These are phyloP conservation scores for Chaetomidium leptoderma DNA, from an alignment of 495 filamentous ascomycete species.

Conservation along the genomic window DNA sequence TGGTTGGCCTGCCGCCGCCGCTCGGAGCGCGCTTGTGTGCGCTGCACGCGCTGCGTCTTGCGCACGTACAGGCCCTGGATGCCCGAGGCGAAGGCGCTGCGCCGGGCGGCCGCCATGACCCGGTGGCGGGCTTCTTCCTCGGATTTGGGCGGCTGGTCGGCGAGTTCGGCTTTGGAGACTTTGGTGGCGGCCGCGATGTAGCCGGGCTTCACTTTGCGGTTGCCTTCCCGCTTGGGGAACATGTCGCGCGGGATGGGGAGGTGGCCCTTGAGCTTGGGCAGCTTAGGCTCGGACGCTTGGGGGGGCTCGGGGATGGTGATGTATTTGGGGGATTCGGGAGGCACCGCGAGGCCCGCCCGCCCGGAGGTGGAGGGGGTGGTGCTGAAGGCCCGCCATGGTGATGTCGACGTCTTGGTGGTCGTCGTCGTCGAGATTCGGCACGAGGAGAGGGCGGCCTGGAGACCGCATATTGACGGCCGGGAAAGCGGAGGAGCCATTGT, in stretches of 20 bases:
- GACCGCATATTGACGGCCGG: slow-evolving; percentile 23
- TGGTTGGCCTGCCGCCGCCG: slow-evolving; percentile 22
- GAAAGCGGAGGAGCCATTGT: slow-evolving; percentile 15
- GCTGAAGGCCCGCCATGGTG: slow-evolving; percentile 9
- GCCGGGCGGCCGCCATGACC: slow-evolving; percentile 35
- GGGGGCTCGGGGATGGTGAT: slow-evolving; percentile 44
- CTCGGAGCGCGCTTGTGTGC: slow-evolving; percentile 10
- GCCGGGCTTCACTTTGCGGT: slow-evolving; percentile 27
- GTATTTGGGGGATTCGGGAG: slow-evolving; percentile 46
- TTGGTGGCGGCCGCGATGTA: slow-evolving; percentile 33
- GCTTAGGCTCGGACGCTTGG: slow-evolving; percentile 37
- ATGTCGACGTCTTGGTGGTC: slow-evolving; percentile 57
- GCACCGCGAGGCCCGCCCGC: slow-evolving; percentile 26
- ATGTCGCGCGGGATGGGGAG: slow-evolving; percentile 43
- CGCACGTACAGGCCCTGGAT: slow-evolving; percentile 38
- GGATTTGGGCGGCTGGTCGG: slow-evolving; percentile 25
- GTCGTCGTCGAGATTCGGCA: slow-evolving; percentile 64
- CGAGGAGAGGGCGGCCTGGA: slow-evolving; percentile 24
- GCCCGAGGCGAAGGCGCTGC: slow-evolving; percentile 35
- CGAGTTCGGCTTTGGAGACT: slow-evolving; percentile 24
- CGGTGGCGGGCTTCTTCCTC: slow-evolving; percentile 35
- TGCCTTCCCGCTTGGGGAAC: slow-evolving; percentile 37
- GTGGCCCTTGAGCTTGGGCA: slow-evolving; percentile 37
- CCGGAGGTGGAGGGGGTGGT: slow-evolving; percentile 13
- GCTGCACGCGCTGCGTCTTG: slow-evolving; percentile 27